A percentile compares a stretch with the other conserved stretches of the same genome.
phyloP scores from a whole-genome alignment of 352 stramenopile genomes.

The Discostella stelligera region DNA sequence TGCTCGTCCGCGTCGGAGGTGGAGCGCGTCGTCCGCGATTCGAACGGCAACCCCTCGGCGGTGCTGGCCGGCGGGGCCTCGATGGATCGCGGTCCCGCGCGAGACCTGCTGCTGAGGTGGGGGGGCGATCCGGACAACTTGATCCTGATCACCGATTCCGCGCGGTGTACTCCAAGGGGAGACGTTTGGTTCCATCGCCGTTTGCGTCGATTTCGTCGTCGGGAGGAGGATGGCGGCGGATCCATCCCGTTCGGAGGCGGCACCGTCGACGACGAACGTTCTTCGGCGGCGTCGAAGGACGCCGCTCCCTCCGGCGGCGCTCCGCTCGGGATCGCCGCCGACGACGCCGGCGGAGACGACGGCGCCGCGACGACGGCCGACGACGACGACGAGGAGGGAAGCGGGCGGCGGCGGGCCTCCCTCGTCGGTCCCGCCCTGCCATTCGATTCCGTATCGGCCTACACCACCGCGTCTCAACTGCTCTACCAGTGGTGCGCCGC shows the following conservation, averaged over 20 bases:
- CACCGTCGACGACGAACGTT: neutral
- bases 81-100: slow-evolving; percentile 69
- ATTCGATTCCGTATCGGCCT: slow-evolving; percentile 34
- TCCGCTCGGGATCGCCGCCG: neutral
- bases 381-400: neutral
- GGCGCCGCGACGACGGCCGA: neutral
- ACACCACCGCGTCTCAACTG: slow-evolving; percentile 68
- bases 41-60: slow-evolving; percentile 59
- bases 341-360: neutral
- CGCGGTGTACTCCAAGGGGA: slow-evolving; percentile 50
- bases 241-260: neutral
- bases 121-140: slow-evolving; percentile 77
- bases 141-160: slow-evolving; percentile 77
- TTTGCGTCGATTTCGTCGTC: neutral
- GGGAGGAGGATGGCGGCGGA: neutral
- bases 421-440: neutral
- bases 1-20: slow-evolving; percentile 64
- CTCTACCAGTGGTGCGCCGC: slow-evolving; percentile 69
- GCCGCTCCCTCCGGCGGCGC: neutral
- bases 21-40: slow-evolving; percentile 46
- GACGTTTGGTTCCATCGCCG: slow-evolving; percentile 37
- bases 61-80: slow-evolving; percentile 69
- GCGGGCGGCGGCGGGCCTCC: neutral
- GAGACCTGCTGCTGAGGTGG: slow-evolving; percentile 75
- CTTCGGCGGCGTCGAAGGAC: neutral